Base-by-base conservation (phyloP, 768 basidiomycete species). In the Podaxis sp. region DNA sequence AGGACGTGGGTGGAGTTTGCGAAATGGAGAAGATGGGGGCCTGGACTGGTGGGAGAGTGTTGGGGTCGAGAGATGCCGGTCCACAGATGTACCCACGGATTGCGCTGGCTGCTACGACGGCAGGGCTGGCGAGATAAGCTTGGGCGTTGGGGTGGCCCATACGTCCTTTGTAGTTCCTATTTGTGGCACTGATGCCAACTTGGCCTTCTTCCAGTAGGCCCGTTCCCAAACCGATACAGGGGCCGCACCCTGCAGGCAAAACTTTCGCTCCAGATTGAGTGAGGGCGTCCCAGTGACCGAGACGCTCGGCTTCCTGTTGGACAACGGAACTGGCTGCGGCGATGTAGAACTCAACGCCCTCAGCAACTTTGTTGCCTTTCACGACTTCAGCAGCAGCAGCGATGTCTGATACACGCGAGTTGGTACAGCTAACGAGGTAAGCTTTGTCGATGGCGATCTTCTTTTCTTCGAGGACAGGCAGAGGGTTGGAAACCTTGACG, bases 161-260 rank as follows among this genome's bases (percentile, higher is more conserved):
- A 3, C 97, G 83, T 3, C 97, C 97, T 78, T 99, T 98, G 78
- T 98, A 99, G 70, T 99, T 99, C 74, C 97, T 81, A 74, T 99
- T 99, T 5, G 96, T 98, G 3, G 97, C 97, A 64, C 94, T 96
- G 70, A 99, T 98, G 1, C 97, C 96, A 0, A 88, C 89, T 73
- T 99, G 84, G 1, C 96, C 97, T 64, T 98, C 95, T 71, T 98
- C 90, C 37, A 99, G 76, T 56, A 98, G 74, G 10, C 97, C 97
- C 0, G 86, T 88, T 1, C 97, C 97, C 4, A 99, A 83, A 21
- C 97, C 97, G 64, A 99, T 99, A 72, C 97, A 99, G 2, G 97
- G 97, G 0, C 97, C 97, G 69, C 97, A 99, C 0, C 97, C 97
- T 0, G 96, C 89, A 10, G 97, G 97, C 0, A 99, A 82, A 1